Percentiles rank a stretch among this genome's conserved stretches.
Conservation (phyloP, 345 rosid genomes). For the Corymbia maculata region DNA sequence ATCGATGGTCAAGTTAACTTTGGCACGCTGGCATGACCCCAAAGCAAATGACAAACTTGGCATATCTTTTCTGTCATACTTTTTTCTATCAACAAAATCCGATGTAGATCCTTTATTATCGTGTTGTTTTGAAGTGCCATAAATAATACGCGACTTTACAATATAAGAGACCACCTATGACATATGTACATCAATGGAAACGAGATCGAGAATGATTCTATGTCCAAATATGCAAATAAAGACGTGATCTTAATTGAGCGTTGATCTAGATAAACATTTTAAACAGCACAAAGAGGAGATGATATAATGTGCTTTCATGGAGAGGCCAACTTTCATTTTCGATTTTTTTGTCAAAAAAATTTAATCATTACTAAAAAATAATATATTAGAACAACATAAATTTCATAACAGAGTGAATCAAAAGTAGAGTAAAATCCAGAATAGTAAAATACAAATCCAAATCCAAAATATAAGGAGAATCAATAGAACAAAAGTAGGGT, state of each 20-base stretch:
- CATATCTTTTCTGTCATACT: neutral
- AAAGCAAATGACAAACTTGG: neutral
- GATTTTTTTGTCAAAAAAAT: no score
- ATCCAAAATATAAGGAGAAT: neutral
- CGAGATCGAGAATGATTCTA: neutral
- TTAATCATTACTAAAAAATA: neutral
- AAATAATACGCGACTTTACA: neutral
- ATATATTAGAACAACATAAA: no score
- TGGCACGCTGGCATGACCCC: no score
- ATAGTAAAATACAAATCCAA: neutral
- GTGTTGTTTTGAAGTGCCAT: neutral
- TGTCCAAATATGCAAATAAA: neutral
- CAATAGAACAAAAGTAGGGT: neutral
- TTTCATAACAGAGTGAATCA: rapidly evolving
- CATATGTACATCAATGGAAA: neutral
- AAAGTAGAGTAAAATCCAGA: neutral
- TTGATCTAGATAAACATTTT: neutral
- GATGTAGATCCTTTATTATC: neutral
- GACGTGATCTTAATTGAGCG: neutral
- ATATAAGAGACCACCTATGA: neutral
- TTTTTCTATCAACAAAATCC: neutral
- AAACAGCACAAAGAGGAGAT: neutral
- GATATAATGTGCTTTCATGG: neutral
- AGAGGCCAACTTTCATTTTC: neutral
- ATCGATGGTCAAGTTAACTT: neutral